Conservation (phyloP, 1,139 yeast genomes). For the Magnusiomyces suaveolens region DNA sequence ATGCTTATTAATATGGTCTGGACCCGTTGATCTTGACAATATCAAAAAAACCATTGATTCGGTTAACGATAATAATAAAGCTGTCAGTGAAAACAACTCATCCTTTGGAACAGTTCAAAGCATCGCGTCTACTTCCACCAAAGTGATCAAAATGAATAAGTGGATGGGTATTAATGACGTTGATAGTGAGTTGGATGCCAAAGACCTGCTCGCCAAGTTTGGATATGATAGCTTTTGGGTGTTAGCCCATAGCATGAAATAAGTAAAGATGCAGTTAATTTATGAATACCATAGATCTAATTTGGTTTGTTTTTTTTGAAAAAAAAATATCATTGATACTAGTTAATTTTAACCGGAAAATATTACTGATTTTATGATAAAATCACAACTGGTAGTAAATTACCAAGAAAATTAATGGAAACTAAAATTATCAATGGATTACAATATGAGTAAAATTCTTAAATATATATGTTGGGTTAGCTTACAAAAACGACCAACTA, state of each 20-base stretch:
- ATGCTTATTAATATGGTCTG: constrained; percentile 66
- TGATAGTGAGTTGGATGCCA: constrained; percentile 46
- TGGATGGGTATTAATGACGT: constrained; percentile 53
- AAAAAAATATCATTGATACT: too few relatives aligned
- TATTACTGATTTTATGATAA: too few relatives aligned
- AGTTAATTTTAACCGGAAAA: too few relatives aligned
- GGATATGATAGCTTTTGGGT: constrained; percentile 53
- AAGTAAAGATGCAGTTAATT: constrained; percentile 1
- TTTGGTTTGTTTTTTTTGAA: too few relatives aligned
- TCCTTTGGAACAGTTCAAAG: background rate
- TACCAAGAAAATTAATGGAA: too few relatives aligned
- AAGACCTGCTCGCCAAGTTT: constrained; percentile 42
- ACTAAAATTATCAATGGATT: too few relatives aligned
- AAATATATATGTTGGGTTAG: too few relatives aligned
- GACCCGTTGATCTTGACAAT: constrained; percentile 37
- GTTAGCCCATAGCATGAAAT: constrained; percentile 18
- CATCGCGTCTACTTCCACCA: background rate
- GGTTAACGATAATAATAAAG: background rate
- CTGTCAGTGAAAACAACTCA: background rate
- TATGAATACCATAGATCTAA: too few relatives aligned
- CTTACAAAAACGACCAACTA: too few relatives aligned
- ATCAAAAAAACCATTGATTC: background rate
- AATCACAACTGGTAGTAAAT: too few relatives aligned
- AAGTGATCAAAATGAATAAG: constrained; percentile 41
- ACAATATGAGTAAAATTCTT: too few relatives aligned